phyloP scores from a whole-genome alignment of 73 alveolate species.

The Tetrahymena malaccensis region DNA sequence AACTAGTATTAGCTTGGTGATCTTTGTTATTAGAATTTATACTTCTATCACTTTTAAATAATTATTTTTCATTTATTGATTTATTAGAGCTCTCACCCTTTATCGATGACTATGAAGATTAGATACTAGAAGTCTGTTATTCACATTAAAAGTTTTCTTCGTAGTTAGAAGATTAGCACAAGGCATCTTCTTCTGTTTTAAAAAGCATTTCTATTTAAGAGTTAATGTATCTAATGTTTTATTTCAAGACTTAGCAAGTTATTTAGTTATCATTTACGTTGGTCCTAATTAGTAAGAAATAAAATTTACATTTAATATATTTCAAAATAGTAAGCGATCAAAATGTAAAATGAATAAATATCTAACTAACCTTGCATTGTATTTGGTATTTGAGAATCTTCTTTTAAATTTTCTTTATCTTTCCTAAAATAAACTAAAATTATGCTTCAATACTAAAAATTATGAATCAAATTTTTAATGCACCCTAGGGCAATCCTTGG shows the following conservation, averaged over 20 bases:
- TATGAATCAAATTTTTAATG: background rate
- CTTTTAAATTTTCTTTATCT: background rate
- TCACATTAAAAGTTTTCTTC: background rate
- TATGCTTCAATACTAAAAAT: background rate
- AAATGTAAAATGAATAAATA: too few species aligned
- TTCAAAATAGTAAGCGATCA: too few species aligned
- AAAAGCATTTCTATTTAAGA: background rate
- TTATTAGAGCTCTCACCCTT: background rate
- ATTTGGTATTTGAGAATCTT: background rate
- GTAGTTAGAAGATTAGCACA: background rate
- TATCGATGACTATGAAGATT: background rate
- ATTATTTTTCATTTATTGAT: background rate
- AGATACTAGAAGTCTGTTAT: background rate
- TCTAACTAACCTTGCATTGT: background rate
- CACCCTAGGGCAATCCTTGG: background rate
- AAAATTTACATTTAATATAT: too few species aligned
- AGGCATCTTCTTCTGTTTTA: background rate
- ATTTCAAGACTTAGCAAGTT: background rate
- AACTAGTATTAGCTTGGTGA: background rate
- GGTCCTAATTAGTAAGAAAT: background rate
- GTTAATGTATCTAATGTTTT: background rate
- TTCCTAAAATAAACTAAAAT: background rate
- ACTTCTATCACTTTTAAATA: background rate
- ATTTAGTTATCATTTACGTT: background rate
- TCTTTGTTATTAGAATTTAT: background rate